Base-by-base conservation (phyloP, 352 stramenopile species). In the Pythium chondricola region DNA sequence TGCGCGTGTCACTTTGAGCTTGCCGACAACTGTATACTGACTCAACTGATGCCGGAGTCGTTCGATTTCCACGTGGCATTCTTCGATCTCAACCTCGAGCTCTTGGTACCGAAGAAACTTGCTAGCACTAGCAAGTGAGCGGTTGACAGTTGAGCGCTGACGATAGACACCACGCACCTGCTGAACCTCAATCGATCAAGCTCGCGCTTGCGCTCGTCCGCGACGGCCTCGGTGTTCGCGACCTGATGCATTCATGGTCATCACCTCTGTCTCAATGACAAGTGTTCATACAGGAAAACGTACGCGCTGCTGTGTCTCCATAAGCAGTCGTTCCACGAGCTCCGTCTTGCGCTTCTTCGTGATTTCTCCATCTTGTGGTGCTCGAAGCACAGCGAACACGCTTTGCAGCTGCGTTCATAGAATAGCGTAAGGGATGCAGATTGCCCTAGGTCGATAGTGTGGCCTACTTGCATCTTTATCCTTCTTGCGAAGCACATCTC, bases 91-190 rank as follows among this genome's bases (percentile, higher is more conserved):
- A 26, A 73, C 38, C 29, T 85, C 71, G 5, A 84, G 48, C 38
- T 88, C 76, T 47, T 84, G 76, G 30, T 72, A 76, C 2, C 71
- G 73, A 48, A 88, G 65, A 47, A 85, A 88, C 48, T 88, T 88
- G 42, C 73, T 82, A 51, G 21, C 27, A 45, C 33, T 11, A 31
- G n/a, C 10, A n/a, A 17, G 16, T 18, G 16, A 38, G 26, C 16
- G 22, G 0, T 21, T 39, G 29, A 6, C 9, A 32, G 14, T 30
- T 35, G 6, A n/a, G n/a, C n/a, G 0, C 18, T 39, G 29, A 6
- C 9, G 20, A 17, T 30, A 25, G 6, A n/a, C 29, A 33, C 29
- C 29, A 13, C 30, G 16, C 55, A 87, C 75, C 65, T 82, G 64
- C 67, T 83, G 51, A 70, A 73, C 17, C 65, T 65, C 1, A 88